Evolutionary conservation across 2,329 filamentous ascomycete genomes (phyloP), one percentile per base, ranked within the genome.

Genomic region (Colletotrichum eremochloae): DNA sequence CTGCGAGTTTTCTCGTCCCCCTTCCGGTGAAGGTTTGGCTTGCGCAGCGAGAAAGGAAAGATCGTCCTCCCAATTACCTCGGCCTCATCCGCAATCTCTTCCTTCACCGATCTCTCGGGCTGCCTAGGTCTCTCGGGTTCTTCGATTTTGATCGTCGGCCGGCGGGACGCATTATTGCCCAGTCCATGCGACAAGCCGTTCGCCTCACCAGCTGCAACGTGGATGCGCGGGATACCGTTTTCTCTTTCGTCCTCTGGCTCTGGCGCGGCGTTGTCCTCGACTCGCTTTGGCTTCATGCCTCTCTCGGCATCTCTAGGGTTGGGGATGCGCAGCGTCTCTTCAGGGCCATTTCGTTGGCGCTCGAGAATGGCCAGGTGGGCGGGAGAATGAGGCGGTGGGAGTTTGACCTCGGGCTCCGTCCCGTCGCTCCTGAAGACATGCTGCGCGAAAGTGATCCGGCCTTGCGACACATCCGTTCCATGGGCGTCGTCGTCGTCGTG

Each of bases 291-390:
- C 12, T 91, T 86, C 73, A 94, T 87, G 36, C 96, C 96, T 63
- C 90, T 90, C 77, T 99, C 96, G 61, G 93, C 95, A 78, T 98
- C 96, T 76, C 95, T 88, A 1, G 96, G 96, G 29, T 95, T 95
- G 0, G 96, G 96, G 76, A 99, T 98, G 52, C 94, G 92, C 55
- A 98, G 84, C 0, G 95, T 90, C 44, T 91, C 91, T 65, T 90
- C 92, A 74, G 91, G 90, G 1, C 86, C 86, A 68, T 94, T 92
- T 48, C 95, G 90, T 80, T 98, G 96, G 42, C 93, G 92, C 80
- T 97, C 91, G 18, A 98, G 81, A 77, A 98, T 96, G 7, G 93
- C 93, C 77, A 98, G 97, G 78, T 97, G 94, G 67, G 94, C 93
- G 56, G 93, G 87, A 44, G 87, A 85, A 60, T 89, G 80, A 0